Evolutionary conservation across 148 eudicot species (phyloP).

Genomic region (Limonium bicolor): DNA sequence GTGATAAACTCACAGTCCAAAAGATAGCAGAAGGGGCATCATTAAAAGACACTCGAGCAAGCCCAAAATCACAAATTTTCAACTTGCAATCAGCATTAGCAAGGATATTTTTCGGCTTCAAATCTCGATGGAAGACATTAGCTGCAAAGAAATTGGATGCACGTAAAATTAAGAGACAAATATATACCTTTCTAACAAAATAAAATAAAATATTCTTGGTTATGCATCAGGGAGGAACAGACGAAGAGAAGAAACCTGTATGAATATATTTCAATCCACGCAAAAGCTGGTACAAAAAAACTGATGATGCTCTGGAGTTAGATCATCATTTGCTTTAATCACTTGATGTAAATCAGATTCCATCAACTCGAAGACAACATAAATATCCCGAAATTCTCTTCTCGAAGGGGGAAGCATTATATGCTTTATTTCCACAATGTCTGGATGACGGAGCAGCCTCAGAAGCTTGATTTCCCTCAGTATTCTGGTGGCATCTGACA

Average conservation of each 20-base stretch:
- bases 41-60: conserved; percentile 86
- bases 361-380: conserved; percentile 91
- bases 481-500: conserved; percentile 90
- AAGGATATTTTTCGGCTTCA: conserved; percentile 88
- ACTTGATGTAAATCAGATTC: conserved; percentile 94
- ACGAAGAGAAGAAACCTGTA: conserved; percentile 32
- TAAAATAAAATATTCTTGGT: neutral
- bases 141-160: conserved; percentile 27
- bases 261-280: conserved; percentile 82
- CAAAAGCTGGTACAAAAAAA: conserved; percentile 87
- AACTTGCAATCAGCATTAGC: conserved; percentile 94
- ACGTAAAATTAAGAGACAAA: neutral
- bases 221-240: neutral
- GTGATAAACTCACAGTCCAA: conserved; percentile 53
- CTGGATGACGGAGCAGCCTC: conserved; percentile 81
- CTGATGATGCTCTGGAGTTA: conserved; percentile 75
- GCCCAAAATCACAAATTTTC: conserved; percentile 94
- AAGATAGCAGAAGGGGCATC: conserved; percentile 87
- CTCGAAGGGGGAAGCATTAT: conserved; percentile 90
- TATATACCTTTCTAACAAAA: neutral
- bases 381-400: conserved; percentile 79
- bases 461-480: conserved; percentile 91
- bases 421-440: conserved; percentile 84
- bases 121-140: conserved; percentile 86
- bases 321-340: conserved; percentile 86